Evolutionary conservation across 2,329 filamentous ascomycete species (phyloP).

Genomic region (Myrmaecium sp.): DNA sequence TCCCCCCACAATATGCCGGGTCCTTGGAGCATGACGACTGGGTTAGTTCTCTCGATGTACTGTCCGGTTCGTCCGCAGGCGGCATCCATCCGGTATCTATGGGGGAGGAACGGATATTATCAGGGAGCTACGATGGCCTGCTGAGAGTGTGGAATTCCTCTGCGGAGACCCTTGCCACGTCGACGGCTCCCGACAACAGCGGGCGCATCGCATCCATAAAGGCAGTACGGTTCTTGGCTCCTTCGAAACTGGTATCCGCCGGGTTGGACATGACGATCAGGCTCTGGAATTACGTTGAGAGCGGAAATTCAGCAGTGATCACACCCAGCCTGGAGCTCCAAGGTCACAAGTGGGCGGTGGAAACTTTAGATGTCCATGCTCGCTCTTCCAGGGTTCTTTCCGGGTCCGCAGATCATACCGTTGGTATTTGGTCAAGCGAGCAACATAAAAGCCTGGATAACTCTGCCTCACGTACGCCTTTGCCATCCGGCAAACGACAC

Average conservation of each 20-base stretch:
- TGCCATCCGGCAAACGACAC: conserved; percentile 63
- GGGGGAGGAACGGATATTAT: conserved; percentile 60
- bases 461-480: too few species aligned
- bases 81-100: conserved; percentile 28
- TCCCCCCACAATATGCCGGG: conserved; percentile 76
- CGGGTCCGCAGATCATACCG: conserved; percentile 62
- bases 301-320: conserved; percentile 31
- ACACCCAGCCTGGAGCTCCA: conserved; percentile 67
- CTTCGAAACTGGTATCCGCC: conserved; percentile 63
- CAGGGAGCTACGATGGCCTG: conserved; percentile 82
- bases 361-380: conserved; percentile 57
- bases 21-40: conserved; percentile 97
- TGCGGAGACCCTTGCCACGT: conserved; percentile 62
- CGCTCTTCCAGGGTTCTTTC: conserved; percentile 65
- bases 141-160: conserved; percentile 63
- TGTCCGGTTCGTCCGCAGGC: conserved; percentile 53
- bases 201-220: conserved; percentile 45
- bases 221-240: conserved; percentile 64
- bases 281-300: conserved; percentile 75
- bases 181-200: conserved; percentile 45
- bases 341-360: conserved; percentile 60
- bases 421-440: conserved; percentile 85
- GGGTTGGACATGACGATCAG: conserved; percentile 73
- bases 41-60: conserved; percentile 74
- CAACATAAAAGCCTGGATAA: too few species aligned